phyloP scores from a whole-genome alignment of 2,329 filamentous ascomycete species.

The Alternaria incomplexa region DNA sequence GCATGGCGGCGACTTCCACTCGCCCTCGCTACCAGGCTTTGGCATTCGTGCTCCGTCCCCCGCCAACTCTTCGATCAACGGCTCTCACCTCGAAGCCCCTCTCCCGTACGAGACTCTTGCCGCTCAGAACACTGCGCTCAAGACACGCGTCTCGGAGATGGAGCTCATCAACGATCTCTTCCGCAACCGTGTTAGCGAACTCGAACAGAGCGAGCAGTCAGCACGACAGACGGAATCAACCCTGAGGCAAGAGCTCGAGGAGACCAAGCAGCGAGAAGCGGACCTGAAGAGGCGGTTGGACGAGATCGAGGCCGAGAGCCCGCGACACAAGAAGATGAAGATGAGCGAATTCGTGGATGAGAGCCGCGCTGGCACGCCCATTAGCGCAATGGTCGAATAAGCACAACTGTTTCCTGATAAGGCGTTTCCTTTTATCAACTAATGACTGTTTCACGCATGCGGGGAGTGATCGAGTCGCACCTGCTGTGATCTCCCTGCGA shows the following conservation, averaged over 20 bases:
- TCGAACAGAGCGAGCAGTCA: constrained; percentile 77
- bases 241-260: constrained; percentile 69
- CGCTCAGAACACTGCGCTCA: constrained; percentile 82
- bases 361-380: constrained; percentile 44
- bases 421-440: constrained; percentile 14
- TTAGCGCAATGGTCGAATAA: constrained; percentile 40
- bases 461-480: constrained; percentile 8
- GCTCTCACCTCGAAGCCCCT: constrained; percentile 70
- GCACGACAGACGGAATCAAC: constrained; percentile 64
- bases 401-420: constrained; percentile 1
- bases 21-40: constrained; percentile 53
- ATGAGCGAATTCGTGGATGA: constrained; percentile 62
- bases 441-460: constrained; percentile 17
- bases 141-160: constrained; percentile 92
- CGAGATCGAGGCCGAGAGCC: constrained; percentile 60
- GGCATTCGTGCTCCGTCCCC: constrained; percentile 60
- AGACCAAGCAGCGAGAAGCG: constrained; percentile 78
- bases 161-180: constrained; percentile 87
- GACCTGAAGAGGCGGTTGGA: constrained; percentile 82
- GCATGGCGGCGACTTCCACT: constrained; percentile 72
- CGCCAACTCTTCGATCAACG: constrained; percentile 62
- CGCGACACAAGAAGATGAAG: constrained; percentile 62
- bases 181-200: constrained; percentile 69
- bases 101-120: constrained; percentile 82
- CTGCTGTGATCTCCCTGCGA: constrained; percentile 3